These are phyloP conservation scores for Tolypocladium sp. DNA, from an alignment of 2,329 filamentous ascomycete genomes.

Conservation along the genomic window DNA sequence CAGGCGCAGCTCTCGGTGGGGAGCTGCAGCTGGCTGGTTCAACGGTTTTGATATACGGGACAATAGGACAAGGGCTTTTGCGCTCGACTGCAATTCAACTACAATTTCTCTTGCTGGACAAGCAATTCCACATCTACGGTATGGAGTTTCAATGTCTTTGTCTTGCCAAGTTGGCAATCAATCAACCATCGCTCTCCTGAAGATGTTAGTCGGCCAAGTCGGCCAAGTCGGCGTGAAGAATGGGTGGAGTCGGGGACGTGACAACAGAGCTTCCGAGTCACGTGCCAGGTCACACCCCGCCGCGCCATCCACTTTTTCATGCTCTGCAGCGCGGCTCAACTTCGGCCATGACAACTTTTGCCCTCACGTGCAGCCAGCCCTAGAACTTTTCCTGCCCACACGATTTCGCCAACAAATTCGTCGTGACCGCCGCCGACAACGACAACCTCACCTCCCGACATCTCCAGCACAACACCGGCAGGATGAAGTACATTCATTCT, in stretches of 20 bases:
- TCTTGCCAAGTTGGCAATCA: not conserved
- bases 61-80: not conserved
- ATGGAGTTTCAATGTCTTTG: not conserved
- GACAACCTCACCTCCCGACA: slow-evolving; percentile 34
- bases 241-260: not conserved
- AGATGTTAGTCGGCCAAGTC: not conserved
- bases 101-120: not conserved
- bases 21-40: not conserved
- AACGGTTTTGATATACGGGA: not conserved
- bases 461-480: slow-evolving; percentile 50
- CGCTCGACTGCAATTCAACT: not conserved
- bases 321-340: slow-evolving; percentile 12
- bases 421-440: slow-evolving; percentile 25
- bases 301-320: not conserved
- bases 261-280: not conserved
- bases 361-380: slow-evolving; percentile 32
- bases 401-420: slow-evolving; percentile 28
- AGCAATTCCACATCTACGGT: not conserved
- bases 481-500: slow-evolving; percentile 99
- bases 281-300: slow-evolving; percentile 6
- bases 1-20: not conserved
- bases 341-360: slow-evolving; percentile 12
- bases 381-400: slow-evolving; percentile 37
- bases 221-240: too few relatives aligned
- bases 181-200: not conserved